A percentile compares a stretch with the other conserved stretches of the same genome.
Evolutionary conservation across 192 early-diverging fungal genomes (phyloP).

Genomic region (Haplosporangium gracile): DNA sequence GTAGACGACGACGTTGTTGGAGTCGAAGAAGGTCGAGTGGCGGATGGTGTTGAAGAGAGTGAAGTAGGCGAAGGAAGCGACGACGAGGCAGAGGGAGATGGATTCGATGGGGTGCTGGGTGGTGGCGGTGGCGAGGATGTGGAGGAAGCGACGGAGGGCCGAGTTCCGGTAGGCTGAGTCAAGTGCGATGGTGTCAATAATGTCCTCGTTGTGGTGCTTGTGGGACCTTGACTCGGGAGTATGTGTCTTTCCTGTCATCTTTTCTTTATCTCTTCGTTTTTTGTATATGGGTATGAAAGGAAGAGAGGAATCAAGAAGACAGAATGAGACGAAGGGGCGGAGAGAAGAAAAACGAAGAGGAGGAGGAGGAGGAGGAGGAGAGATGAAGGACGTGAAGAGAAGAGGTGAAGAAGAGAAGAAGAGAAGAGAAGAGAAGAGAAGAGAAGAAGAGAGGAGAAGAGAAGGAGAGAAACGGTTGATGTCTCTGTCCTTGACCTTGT

Average conservation of each 20-base stretch:
- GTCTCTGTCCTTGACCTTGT: no score
- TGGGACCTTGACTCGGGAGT: constrained; percentile 33
- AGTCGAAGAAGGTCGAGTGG: constrained; percentile 73
- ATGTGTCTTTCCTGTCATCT: constrained; percentile 55
- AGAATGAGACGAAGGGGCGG: not conserved
- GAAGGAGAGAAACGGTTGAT: constrained; percentile 7
- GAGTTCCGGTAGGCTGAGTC: constrained; percentile 47
- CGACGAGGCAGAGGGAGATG: constrained; percentile 76
- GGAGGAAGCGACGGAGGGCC: constrained; percentile 44
- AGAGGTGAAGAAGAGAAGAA: not conserved
- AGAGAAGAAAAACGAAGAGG: not conserved
- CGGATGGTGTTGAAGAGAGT: constrained; percentile 78
- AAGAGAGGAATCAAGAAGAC: not conserved
- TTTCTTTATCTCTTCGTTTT: not conserved
- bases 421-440: not conserved
- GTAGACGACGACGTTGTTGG: constrained; percentile 52
- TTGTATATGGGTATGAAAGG: not conserved
- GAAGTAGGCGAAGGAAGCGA: constrained; percentile 84
- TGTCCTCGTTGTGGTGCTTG: constrained; percentile 22
- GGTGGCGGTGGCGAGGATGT: constrained; percentile 37
- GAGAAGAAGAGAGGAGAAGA: not conserved
- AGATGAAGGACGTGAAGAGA: not conserved
- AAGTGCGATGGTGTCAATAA: constrained; percentile 23
- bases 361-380: not conserved
- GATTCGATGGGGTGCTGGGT: constrained; percentile 86